Conservation (phyloP, 768 basidiomycete species). For the Russula emetica region DNA sequence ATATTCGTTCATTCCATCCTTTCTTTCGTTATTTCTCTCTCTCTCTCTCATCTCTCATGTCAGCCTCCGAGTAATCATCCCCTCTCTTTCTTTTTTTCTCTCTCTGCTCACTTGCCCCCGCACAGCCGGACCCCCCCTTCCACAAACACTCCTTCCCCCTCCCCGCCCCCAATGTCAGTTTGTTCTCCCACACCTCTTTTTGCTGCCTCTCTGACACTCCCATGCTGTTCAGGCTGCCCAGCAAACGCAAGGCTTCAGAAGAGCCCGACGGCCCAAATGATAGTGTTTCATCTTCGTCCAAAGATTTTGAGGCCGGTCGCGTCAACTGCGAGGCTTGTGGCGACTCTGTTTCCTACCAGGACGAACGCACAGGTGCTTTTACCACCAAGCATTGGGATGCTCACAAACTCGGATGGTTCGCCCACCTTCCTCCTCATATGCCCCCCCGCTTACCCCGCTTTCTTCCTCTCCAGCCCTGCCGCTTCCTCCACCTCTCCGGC, state of each 20-base stretch:
- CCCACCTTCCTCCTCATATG: background rate
- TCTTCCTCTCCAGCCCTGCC: background rate
- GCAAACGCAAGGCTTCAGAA: slow-evolving; percentile 17
- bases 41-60: slow-evolving; percentile 9
- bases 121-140: slow-evolving; percentile 11
- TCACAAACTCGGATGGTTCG: slow-evolving; percentile 56
- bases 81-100: background rate
- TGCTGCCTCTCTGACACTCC: background rate
- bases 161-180: slow-evolving; percentile 12
- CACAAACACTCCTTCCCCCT: background rate
- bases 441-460: background rate
- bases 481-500: slow-evolving; percentile 13
- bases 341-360: slow-evolving; percentile 58
- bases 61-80: slow-evolving; percentile 16
- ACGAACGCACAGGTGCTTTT: slow-evolving; percentile 58
- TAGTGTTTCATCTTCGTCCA: slow-evolving; percentile 15
- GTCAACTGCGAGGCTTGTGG: slow-evolving; percentile 65
- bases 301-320: slow-evolving; percentile 61
- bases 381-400: slow-evolving; percentile 66
- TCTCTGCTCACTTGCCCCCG: background rate
- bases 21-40: background rate
- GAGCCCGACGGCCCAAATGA: slow-evolving; percentile 1
- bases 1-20: background rate
- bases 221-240: slow-evolving; percentile 1
- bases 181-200: no score